Conservation (phyloP, 1,284 basidiomycete genomes). For the Entoloma clypeatum region DNA sequence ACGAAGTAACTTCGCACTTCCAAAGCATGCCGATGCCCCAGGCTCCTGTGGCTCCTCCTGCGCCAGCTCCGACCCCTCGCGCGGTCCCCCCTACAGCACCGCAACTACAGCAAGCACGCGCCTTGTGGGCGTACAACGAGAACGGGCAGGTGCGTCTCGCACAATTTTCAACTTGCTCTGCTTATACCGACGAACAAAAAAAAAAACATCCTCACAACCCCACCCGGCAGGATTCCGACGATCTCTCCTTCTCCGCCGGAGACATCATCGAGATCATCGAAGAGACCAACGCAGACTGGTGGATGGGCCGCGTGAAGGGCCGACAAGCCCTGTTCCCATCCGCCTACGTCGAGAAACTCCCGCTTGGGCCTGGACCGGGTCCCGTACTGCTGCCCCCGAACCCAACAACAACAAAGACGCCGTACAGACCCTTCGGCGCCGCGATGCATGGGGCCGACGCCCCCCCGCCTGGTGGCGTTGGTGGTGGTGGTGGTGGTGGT, state of each 20-base stretch:
- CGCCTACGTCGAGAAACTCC: slow-evolving; percentile 51
- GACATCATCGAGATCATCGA: slow-evolving; percentile 54
- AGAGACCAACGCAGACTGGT: slow-evolving; percentile 59
- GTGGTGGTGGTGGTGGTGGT: no score
- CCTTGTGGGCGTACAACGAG: slow-evolving; percentile 63
- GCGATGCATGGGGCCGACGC: slow-evolving; percentile 32
- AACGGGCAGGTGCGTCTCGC: slow-evolving; percentile 40
- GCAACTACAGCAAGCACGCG: slow-evolving; percentile 41
- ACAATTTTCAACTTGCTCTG: slow-evolving; percentile 3
- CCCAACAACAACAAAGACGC: slow-evolving; percentile 22
- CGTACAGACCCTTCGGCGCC: slow-evolving; percentile 36
- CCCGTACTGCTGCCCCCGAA: slow-evolving; percentile 26
- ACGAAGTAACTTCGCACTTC: slow-evolving; percentile 21
- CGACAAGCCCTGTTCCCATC: slow-evolving; percentile 55
- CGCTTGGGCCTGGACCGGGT: slow-evolving; percentile 19
- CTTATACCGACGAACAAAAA: not conserved
- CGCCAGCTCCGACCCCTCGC: slow-evolving; percentile 23
- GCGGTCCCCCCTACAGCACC: slow-evolving; percentile 25
- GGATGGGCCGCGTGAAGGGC: slow-evolving; percentile 47
- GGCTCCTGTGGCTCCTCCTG: slow-evolving; percentile 17
- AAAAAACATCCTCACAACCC: not conserved
- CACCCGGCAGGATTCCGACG: slow-evolving; percentile 50
- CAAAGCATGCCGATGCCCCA: slow-evolving; percentile 19
- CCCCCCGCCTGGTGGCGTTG: slow-evolving; percentile 31
- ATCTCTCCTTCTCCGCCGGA: slow-evolving; percentile 47